Evolutionary conservation across 352 stramenopile genomes (phyloP).

Genomic region (Blastocystis sp.): DNA sequence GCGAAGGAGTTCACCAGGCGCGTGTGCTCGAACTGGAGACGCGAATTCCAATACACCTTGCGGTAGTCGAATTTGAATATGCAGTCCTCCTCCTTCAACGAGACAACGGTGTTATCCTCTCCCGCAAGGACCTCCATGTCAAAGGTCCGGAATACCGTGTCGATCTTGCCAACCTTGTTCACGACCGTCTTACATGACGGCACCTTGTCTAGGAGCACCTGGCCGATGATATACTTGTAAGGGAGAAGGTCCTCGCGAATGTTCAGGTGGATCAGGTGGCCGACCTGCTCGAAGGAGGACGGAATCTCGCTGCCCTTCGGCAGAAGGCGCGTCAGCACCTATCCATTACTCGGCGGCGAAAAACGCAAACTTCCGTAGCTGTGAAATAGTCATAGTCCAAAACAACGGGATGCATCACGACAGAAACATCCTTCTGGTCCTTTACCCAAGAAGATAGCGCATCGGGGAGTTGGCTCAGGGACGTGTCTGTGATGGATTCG

Average conservation of each 20-base stretch:
- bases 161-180: constrained; percentile 93
- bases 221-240: constrained; percentile 91
- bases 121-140: constrained; percentile 83
- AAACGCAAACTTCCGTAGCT: constrained; percentile 73
- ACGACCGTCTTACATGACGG: constrained; percentile 87
- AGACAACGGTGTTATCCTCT: constrained; percentile 79
- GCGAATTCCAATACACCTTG: constrained; percentile 84
- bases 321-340: constrained; percentile 72
- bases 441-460: constrained; percentile 26
- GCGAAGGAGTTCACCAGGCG: constrained; percentile 77
- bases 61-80: constrained; percentile 83
- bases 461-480: constrained; percentile 8
- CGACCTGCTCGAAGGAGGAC: constrained; percentile 89
- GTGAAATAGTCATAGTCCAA: constrained; percentile 73
- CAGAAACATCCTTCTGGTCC: constrained; percentile 61
- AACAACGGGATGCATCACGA: constrained; percentile 41
- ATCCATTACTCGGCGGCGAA: not conserved
- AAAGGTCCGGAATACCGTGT: constrained; percentile 86
- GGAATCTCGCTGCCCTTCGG: constrained; percentile 82
- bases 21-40: constrained; percentile 82
- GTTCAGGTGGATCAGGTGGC: constrained; percentile 94
- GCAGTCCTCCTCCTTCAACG: constrained; percentile 80
- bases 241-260: constrained; percentile 86
- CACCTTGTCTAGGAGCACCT: constrained; percentile 94
- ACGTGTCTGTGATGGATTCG: not conserved